phyloP scores from a whole-genome alignment of 148 eudicot species.

The Rhododendron griersonianum region DNA sequence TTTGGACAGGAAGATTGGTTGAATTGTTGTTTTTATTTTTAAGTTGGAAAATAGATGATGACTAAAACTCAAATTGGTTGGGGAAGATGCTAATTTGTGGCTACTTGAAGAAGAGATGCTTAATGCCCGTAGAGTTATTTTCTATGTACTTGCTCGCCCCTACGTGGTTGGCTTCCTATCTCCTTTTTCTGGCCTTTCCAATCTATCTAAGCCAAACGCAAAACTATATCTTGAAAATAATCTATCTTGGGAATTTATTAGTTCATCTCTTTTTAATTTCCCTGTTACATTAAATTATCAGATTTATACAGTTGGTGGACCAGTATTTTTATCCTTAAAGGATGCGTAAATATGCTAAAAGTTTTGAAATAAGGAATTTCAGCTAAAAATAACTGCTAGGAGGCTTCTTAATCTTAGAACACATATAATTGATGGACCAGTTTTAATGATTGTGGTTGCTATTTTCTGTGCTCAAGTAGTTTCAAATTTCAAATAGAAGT shows the following conservation, averaged over 20 bases:
- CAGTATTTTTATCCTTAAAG: neutral
- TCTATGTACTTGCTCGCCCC: neutral
- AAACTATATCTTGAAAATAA: neutral
- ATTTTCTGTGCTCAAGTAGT: neutral
- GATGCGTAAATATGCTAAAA: neutral
- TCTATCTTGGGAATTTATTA: neutral
- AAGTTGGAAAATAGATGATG: neutral
- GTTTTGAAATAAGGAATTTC: neutral
- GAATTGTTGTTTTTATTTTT: neutral
- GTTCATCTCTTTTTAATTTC: neutral
- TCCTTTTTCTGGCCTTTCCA: constrained; percentile 4
- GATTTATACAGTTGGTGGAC: neutral
- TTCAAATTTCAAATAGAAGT: neutral
- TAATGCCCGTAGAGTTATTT: neutral
- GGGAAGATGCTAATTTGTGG: neutral
- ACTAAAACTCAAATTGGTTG: neutral
- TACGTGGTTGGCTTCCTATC: neutral
- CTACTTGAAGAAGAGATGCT: neutral
- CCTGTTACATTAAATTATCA: neutral
- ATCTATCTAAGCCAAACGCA: neutral
- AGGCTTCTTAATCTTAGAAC: neutral
- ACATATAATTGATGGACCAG: neutral
- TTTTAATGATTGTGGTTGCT: neutral
- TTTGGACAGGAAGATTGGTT: neutral
- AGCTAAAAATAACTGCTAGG: neutral